These are phyloP conservation scores for Waltergamsia citrina DNA, from an alignment of 2,329 filamentous ascomycete species.

Conservation along the genomic window DNA sequence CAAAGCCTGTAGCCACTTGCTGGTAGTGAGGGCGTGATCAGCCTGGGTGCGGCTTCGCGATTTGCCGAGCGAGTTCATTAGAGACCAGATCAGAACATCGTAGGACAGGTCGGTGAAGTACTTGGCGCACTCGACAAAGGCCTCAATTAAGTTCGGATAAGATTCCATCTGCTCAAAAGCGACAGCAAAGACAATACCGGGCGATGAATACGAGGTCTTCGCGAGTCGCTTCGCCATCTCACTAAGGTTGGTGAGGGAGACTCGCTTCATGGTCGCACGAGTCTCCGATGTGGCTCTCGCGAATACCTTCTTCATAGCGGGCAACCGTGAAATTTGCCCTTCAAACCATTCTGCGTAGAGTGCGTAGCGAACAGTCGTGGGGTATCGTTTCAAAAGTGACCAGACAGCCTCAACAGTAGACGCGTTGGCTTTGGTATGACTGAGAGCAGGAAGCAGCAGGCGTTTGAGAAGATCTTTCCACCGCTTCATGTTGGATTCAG, in stretches of 20 bases:
- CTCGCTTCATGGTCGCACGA: slow-evolving; percentile 75
- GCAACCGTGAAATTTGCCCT: slow-evolving; percentile 64
- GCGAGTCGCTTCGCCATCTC: slow-evolving; percentile 82
- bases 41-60: slow-evolving; percentile 54
- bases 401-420: slow-evolving; percentile 80
- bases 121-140: slow-evolving; percentile 86
- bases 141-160: slow-evolving; percentile 90
- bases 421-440: slow-evolving; percentile 76
- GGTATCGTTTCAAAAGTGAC: slow-evolving; percentile 70
- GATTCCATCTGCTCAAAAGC: slow-evolving; percentile 86
- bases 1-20: slow-evolving; percentile 83
- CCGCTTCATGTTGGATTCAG: slow-evolving; percentile 59
- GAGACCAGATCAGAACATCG: slow-evolving; percentile 86
- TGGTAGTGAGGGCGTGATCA: slow-evolving; percentile 62
- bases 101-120: slow-evolving; percentile 92
- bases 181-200: slow-evolving; percentile 83
- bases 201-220: slow-evolving; percentile 85
- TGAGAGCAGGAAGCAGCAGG: slow-evolving; percentile 79
- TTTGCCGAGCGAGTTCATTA: slow-evolving; percentile 65
- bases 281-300: slow-evolving; percentile 70
- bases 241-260: slow-evolving; percentile 78
- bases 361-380: slow-evolving; percentile 67
- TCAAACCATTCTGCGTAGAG: slow-evolving; percentile 93
- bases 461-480: slow-evolving; percentile 83
- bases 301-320: slow-evolving; percentile 72